Evolutionary conservation across 768 basidiomycete species (phyloP), one percentile per base, ranked within the genome.

Genomic region (Polyporus arcularius): DNA sequence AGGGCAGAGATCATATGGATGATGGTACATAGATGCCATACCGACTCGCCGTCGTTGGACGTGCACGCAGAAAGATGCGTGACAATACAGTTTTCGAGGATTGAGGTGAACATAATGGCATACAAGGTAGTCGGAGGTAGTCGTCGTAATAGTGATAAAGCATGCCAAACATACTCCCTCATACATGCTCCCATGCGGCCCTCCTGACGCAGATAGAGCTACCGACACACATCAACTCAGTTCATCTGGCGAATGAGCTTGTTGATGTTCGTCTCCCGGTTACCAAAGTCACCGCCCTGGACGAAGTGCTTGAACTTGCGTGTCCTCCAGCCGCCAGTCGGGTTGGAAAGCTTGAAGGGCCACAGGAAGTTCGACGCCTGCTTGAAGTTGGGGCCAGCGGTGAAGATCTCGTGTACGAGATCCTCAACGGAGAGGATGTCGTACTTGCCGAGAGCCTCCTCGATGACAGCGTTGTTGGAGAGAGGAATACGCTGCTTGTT

Each of bases 271-370:
- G 80, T 79, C 80, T 98, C 96, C 75, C 97, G 89, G 83, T 98
- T 88, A 78, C 97, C 97, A 75, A 94, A 92, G 82, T 97, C 95
- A 79, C 96, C 96, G 71, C 95, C 95, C 84, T 95, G 85, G 62
- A 97, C 86, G 74, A 83, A 97, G 81, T 94, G 92, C 81, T 91
- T 96, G 87, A 98, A 98, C 80, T 98, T 98, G 75, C 94, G 86
- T 74, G 85, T 88, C 80, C 94, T 89, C 96, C 95, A 99, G 68
- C 97, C 97, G 67, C 97, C 96, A 66, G 85, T 98, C 57, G 97
- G 96, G 87, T 98, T 98, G 71, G 95, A 98, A 64, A 99, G 91
- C 77, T 99, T 99, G 86, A 99, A 98, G 28, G 97, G 97, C 96
- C 96, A 98, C 55, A 98, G 88, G 87, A 96, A 96, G 85, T 94